Conservation (phyloP, 78 protist species). For the slime mould (Dictyostelium discoideum) region DNA sequence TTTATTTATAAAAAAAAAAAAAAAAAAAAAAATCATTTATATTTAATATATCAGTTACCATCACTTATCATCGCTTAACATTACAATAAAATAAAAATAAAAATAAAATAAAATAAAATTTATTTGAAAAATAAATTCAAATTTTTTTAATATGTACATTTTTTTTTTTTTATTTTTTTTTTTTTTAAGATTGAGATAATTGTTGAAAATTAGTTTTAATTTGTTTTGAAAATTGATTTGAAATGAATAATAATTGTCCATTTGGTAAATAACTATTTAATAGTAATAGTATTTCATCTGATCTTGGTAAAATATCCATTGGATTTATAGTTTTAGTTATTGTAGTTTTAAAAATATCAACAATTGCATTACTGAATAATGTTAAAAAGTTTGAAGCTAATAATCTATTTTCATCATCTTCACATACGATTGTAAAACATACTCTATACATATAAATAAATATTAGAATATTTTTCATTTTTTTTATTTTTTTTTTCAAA, state of each 20-base stretch:
- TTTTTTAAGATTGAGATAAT: neutral
- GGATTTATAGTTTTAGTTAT: neutral
- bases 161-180: too few species aligned
- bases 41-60: too few species aligned
- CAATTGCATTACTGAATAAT: slow-evolving; percentile 11
- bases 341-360: slow-evolving; percentile 44
- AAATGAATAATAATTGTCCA: slow-evolving; percentile 55
- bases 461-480: neutral
- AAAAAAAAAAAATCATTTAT: neutral
- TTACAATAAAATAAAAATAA: too few species aligned
- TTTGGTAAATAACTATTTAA: slow-evolving; percentile 55
- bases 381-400: slow-evolving; percentile 31
- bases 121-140: too few species aligned
- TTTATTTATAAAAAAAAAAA: neutral
- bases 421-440: slow-evolving; percentile 63
- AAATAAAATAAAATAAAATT: too few species aligned
- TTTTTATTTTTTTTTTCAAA: neutral
- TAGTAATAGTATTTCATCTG: slow-evolving; percentile 46
- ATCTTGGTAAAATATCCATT: slow-evolving; percentile 38
- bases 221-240: slow-evolving; percentile 57
- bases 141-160: neutral
- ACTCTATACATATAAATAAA: slow-evolving; percentile 19
- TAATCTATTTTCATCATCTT: slow-evolving; percentile 66
- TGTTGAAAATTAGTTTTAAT: slow-evolving; percentile 21
- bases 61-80: too few species aligned